phyloP scores from a whole-genome alignment of 2,329 filamentous ascomycete genomes.

The Dothiorella sarmentorum region DNA sequence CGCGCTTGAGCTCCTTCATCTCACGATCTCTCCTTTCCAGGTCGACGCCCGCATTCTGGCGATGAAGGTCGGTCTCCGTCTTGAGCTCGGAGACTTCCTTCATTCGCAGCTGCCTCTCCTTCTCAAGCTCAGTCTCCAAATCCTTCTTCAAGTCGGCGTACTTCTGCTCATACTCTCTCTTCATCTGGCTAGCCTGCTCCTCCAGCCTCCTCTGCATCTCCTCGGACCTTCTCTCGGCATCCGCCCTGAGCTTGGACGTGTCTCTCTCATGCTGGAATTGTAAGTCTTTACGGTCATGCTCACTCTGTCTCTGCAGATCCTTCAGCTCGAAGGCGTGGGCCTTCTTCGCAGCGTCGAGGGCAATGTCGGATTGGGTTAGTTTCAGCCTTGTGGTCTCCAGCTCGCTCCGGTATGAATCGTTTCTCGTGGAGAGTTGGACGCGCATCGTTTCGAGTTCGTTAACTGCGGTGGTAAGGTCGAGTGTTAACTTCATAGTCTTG shows the following conservation, averaged over 20 bases:
- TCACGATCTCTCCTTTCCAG: slow-evolving; percentile 56
- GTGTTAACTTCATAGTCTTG: slow-evolving; percentile 22
- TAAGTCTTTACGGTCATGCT: slow-evolving; percentile 55
- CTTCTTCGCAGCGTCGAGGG: slow-evolving; percentile 51
- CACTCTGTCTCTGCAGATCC: slow-evolving; percentile 52
- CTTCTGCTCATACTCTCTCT: slow-evolving; percentile 64
- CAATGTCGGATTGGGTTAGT: slow-evolving; percentile 47
- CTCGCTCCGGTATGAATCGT: slow-evolving; percentile 61
- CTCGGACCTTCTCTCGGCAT: slow-evolving; percentile 47
- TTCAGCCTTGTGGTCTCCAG: slow-evolving; percentile 59
- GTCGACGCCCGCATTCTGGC: slow-evolving; percentile 47
- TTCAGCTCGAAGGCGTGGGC: slow-evolving; percentile 52
- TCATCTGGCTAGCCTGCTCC: slow-evolving; percentile 56
- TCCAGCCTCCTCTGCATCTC: slow-evolving; percentile 42
- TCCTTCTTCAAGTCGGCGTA: slow-evolving; percentile 62
- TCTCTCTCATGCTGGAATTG: slow-evolving; percentile 55
- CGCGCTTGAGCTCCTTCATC: slow-evolving; percentile 45
- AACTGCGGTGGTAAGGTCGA: slow-evolving; percentile 38
- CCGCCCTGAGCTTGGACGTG: slow-evolving; percentile 52
- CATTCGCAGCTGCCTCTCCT: slow-evolving; percentile 57
- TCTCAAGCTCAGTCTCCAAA: slow-evolving; percentile 63
- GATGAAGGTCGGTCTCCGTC: slow-evolving; percentile 48
- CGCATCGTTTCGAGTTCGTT: slow-evolving; percentile 55
- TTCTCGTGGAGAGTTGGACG: slow-evolving; percentile 49
- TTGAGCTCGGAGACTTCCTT: slow-evolving; percentile 66